These are phyloP conservation scores for Zygosaccharomyces bailii DNA, from an alignment of 805 yeast species.

Conservation along the genomic window DNA sequence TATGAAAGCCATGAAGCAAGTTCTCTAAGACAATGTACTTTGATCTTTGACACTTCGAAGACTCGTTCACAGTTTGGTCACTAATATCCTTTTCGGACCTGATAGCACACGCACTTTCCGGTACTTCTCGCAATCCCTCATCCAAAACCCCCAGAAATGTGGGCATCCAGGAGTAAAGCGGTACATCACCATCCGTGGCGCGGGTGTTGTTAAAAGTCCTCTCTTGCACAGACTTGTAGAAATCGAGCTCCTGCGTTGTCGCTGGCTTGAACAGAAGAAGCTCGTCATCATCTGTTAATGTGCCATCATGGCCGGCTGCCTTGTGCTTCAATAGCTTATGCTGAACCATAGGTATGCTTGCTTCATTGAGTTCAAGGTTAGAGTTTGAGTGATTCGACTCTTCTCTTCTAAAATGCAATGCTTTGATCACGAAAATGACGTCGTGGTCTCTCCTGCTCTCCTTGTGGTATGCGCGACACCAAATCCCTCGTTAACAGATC, in stretches of 20 bases:
- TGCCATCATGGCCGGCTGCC: conserved; percentile 94
- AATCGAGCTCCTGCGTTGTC: conserved; percentile 62
- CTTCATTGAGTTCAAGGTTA: conserved; percentile 2
- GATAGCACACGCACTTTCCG: conserved; percentile 5
- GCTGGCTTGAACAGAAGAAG: conserved; percentile 71
- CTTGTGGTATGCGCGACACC: neutral
- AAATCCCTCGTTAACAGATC: neutral
- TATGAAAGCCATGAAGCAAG: conserved; percentile 52
- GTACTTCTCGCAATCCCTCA: conserved; percentile 19
- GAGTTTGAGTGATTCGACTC: neutral
- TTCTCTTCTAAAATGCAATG: neutral
- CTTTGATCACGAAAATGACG: conserved; percentile 1
- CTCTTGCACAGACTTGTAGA: conserved; percentile 46
- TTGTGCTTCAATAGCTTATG: conserved; percentile 43
- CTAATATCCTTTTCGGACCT: conserved; percentile 1
- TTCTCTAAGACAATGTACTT: conserved; percentile 67
- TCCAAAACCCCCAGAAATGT: conserved; percentile 30
- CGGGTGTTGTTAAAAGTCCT: conserved; percentile 14
- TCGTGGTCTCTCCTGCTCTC: neutral
- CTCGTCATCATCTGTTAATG: conserved; percentile 59
- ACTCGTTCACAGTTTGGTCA: conserved; percentile 3
- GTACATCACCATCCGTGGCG: conserved; percentile 25
- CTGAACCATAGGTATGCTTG: conserved; percentile 6
- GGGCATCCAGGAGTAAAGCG: conserved; percentile 31
- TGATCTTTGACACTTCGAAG: conserved; percentile 6